phyloP scores from a whole-genome alignment of 129 eudicot genomes.

The Erigeron canadensis region DNA sequence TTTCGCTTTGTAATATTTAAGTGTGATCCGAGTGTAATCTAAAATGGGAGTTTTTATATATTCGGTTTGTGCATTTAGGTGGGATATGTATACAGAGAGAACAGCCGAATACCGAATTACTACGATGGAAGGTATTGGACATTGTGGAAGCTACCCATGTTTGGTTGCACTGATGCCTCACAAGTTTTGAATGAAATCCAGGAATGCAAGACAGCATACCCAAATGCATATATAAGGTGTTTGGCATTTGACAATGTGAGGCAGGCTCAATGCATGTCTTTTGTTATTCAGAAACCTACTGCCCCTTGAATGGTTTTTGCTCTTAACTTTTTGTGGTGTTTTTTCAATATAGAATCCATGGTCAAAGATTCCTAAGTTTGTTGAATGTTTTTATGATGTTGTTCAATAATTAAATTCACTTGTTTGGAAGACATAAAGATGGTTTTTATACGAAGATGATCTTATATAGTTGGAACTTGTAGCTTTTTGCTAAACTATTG shows the following conservation, averaged over 20 bases:
- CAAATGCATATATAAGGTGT: conserved; percentile 57
- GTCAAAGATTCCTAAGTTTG: conserved; percentile 29
- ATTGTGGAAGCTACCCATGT: conserved; percentile 71
- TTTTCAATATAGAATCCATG: conserved; percentile 19
- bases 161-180: conserved; percentile 59
- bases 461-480: background rate
- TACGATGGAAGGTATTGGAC: conserved; percentile 76
- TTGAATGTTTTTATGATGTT: conserved; percentile 11
- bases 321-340: background rate
- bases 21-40: too few relatives aligned
- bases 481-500: background rate
- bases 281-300: conserved; percentile 55
- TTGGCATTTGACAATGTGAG: conserved; percentile 58
- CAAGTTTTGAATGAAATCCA: conserved; percentile 59
- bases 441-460: background rate
- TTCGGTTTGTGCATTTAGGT: conserved; percentile 30
- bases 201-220: conserved; percentile 55
- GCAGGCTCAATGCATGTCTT: conserved; percentile 66
- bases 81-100: conserved; percentile 53
- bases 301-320: conserved; percentile 21
- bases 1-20: too few relatives aligned
- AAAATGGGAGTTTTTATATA: too few relatives aligned
- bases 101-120: conserved; percentile 55
- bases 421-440: conserved; percentile 21
- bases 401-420: conserved; percentile 13